Evolutionary conservation across 306 rosid species (phyloP).

Genomic region (Oemleria cerasiformis): DNA sequence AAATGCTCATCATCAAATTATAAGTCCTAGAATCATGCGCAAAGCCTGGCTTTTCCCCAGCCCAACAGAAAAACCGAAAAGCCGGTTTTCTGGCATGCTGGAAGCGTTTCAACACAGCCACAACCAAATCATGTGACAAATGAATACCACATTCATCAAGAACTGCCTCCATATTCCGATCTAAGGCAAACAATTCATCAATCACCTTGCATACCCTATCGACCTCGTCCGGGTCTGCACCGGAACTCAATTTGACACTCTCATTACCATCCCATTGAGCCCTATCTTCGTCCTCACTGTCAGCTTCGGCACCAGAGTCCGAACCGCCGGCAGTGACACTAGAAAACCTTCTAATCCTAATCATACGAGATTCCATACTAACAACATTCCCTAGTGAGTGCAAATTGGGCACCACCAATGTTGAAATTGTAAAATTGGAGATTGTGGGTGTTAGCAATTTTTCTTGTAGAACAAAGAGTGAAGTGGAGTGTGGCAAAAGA

Average conservation of each 20-base stretch:
- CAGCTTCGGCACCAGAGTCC: conserved; percentile 43
- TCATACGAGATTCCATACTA: not conserved
- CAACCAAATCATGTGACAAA: conserved; percentile 74
- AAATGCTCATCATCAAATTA: conserved; percentile 61
- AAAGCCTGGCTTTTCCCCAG: conserved; percentile 57
- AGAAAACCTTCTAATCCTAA: conserved; percentile 25
- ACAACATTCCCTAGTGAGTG: conserved; percentile 19
- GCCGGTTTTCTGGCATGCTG: conserved; percentile 85
- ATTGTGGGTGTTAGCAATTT: conserved; percentile 36
- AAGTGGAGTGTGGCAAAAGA: conserved; percentile 78
- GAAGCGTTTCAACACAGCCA: conserved; percentile 71
- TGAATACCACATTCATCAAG: conserved; percentile 63
- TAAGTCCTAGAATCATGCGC: conserved; percentile 64
- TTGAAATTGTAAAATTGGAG: conserved; percentile 5
- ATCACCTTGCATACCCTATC: conserved; percentile 77
- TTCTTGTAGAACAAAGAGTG: conserved; percentile 60
- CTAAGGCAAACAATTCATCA: conserved; percentile 82
- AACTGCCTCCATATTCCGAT: conserved; percentile 89
- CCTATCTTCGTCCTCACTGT: conserved; percentile 18
- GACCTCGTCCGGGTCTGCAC: conserved; percentile 59
- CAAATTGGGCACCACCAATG: not conserved
- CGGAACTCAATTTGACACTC: conserved; percentile 21
- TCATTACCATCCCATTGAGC: conserved; percentile 19
- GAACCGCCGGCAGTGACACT: conserved; percentile 25
- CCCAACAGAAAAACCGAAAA: conserved; percentile 91